Evolutionary conservation across 805 yeast species (phyloP), one percentile per base, ranked within the genome.

Genomic region (Teunomyces gatunensis): DNA sequence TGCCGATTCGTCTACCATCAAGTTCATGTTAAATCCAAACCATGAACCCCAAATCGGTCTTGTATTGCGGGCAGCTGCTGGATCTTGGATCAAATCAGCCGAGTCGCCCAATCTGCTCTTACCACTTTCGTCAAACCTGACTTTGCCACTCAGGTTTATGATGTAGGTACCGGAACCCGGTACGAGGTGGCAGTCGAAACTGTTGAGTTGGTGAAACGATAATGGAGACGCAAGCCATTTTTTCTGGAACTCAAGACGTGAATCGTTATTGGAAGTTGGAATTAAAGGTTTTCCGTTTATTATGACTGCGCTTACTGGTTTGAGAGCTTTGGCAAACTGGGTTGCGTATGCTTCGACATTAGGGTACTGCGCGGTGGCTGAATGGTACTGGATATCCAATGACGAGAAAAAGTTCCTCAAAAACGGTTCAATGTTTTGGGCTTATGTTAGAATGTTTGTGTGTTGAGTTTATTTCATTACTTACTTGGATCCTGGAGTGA

Each of bases 91-190:
- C 48, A 84, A 62, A 40, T 83, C 83, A 0, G 89, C 79, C 17
- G 80, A 74, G 47, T 83, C 86, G 2, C 90, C 90, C 23, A 79
- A 57, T 58, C 83, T 78, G 50, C 82, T 84, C 50, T 71, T 76
- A 0, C 94, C 94, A 46, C 84, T 77, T 57, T 87, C 94, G 63
- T 87, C 94, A 55, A 86, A 87, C 50, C 83, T 73, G 10, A 86
- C 87, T 61, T 84, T 87, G 2, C 78, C 71, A n/a, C 79, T 69
- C 12, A 80, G 65, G 47, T 75, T 75, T 25, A 83, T 71, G 6
- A 84, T 71, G 33, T 73, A 61, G 0, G 78, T 70, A 1, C 81
- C 82, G 0, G 86, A 74, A 0, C 88, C 88, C 0, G 87, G 87
- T 7, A 86, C 76, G 48, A 80, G 67, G 58, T 86, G 94, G 41